Base-by-base conservation (phyloP, 2,329 filamentous ascomycete species). In the Parafenestella ontariensis region DNA sequence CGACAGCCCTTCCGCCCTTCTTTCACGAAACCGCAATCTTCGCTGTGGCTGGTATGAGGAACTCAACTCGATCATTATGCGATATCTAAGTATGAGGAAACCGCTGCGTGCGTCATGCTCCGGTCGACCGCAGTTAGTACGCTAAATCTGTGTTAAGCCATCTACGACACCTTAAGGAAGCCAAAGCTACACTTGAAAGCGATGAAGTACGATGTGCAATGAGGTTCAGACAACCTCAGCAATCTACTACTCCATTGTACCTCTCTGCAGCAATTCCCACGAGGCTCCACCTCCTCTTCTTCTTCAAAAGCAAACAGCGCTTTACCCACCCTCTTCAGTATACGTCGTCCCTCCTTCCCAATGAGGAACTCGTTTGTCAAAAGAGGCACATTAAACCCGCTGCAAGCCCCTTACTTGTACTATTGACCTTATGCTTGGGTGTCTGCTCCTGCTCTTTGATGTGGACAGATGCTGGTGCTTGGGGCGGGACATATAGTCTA, bases 311-410 rank as follows among this genome's bases (percentile, higher is more conserved):
- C 5, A 26, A 26, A 20, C 7, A 31, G 11, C 28, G 3, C 28
- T 18, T 37, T n/a, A 41, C 9, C 17, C 41, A 58, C 56, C 67
- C 67, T 72, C 67, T 65, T 65, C 65, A 69, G 69, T 70, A 67
- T 69, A 69, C 66, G 66, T 70, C 67, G 67, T 69, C 64, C 55
- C 55, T 61, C 65, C 56, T 58, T 62, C 52, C 57, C 64, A 52
- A 69, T 71, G 65, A 63, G 56, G 65, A 59, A 62, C 67, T 72
- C 68, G 67, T 71, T 64, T 66, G 65, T 69, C 68, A 71, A 59
- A 58, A 64, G 67, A 70, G 66, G 65, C 45, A 70, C 42, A 70
- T 52, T 21, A 53, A 58, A 9, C 48, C 63, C 56, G 45, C 46
- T 56, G 44, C 53, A 60, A 59, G 63, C 55, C 57, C 23, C 52